Evolutionary conservation across 768 basidiomycete species (phyloP), one percentile per base, ranked within the genome.

Genomic region (Trametes coccinea): DNA sequence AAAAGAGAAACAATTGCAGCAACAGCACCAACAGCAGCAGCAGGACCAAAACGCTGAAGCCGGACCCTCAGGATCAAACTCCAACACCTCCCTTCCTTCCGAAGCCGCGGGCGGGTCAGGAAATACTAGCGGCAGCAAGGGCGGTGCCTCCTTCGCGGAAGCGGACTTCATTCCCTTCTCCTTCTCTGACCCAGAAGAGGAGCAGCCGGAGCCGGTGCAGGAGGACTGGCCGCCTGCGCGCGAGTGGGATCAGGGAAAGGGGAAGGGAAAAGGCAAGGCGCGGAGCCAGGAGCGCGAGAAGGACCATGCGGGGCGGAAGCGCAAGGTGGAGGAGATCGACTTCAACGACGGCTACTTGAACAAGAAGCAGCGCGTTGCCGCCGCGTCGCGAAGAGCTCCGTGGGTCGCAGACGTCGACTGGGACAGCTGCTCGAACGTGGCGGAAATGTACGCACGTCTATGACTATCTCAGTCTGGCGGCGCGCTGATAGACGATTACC

Each of bases 401-500:
- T 97, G 95, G 95, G 77, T 86, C 9, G 73, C 75, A 13, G 73
- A 81, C 7, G 79, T 94, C 8, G 84, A 93, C 65, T 90, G 90
- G 87, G 82, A 89, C 11, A 70, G 74, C 5, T 91, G 91, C 72
- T 78, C 76, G 53, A 92, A 92, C 70, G 89, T 93, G 55, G 87
- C 92, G 13, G 91, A 95, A 71, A 80, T 95, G 93, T 95, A 67
- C 58, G 89, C 82, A 14, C 17, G 22, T 8, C 11, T 51, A 33
- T 44, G 56, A 37, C 47, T 33, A 44, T 17, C 51, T 31, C 10
- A 30, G 34, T 6, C 10, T 7, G 53, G 1, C 3, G n/a, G 9
- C 16, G 17, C n/a, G 29, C 30, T 53, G 5, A 53, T 30, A n/a
- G 22, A 31, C 63, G 48, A 30, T 29, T 40, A 57, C 8, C 58